phyloP scores from a whole-genome alignment of 2,329 filamentous ascomycete species.

The Botrytis medusae region DNA sequence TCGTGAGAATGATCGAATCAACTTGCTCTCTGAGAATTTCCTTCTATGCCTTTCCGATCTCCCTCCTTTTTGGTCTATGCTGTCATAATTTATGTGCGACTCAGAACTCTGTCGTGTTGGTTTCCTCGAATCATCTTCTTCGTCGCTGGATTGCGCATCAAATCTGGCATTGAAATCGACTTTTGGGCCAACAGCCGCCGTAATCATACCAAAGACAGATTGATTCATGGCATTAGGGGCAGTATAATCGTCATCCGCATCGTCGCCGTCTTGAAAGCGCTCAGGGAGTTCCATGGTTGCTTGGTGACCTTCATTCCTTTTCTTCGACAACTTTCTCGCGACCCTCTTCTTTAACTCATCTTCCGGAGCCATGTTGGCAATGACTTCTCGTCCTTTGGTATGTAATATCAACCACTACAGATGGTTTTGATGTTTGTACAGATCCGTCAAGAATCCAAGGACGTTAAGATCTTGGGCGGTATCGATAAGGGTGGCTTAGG shows the following conservation, averaged over 20 bases:
- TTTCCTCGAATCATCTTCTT: conserved; percentile 43
- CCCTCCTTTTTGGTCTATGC: conserved; percentile 40
- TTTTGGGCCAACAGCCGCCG: conserved; percentile 79
- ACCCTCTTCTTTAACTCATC: conserved; percentile 45
- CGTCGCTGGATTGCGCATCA: conserved; percentile 77
- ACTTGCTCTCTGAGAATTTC: conserved; percentile 63
- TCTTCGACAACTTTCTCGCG: conserved; percentile 46
- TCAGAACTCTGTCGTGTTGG: conserved; percentile 30
- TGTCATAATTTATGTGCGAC: conserved; percentile 30
- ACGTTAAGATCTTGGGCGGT: conserved; percentile 2
- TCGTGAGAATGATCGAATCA: conserved; percentile 60
- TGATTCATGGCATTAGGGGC: conserved; percentile 75
- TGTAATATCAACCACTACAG: background rate
- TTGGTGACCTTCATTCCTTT: conserved; percentile 44
- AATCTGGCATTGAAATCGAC: conserved; percentile 81
- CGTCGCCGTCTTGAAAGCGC: conserved; percentile 56
- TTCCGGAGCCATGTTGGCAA: conserved; percentile 41
- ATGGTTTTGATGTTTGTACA: conserved; percentile 8
- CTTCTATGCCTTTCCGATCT: conserved; percentile 52
- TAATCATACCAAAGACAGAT: conserved; percentile 90
- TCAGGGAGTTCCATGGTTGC: conserved; percentile 55
- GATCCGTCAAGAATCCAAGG: background rate
- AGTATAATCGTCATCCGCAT: conserved; percentile 60
- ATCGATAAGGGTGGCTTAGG: conserved; percentile 20
- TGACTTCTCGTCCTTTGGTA: conserved; percentile 1